Evolutionary conservation across 148 eudicot genomes (phyloP).

Genomic region (Cornus florida): DNA sequence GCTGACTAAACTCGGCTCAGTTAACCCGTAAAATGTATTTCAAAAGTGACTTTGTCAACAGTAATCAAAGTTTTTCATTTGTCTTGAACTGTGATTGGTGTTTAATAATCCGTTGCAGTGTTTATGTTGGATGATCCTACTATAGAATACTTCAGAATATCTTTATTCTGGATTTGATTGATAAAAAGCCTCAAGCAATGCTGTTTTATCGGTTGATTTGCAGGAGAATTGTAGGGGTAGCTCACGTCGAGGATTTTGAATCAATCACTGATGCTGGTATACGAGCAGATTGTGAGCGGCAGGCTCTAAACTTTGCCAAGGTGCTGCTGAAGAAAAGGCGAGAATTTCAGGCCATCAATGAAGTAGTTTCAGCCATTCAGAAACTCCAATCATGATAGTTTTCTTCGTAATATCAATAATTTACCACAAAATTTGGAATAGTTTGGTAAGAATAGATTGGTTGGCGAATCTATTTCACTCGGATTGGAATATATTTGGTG

Average conservation of each 20-base stretch:
- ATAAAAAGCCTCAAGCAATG: background rate
- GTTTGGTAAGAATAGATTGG: background rate
- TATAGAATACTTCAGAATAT: background rate
- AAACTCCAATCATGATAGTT: constrained; percentile 17
- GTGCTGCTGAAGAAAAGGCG: constrained; percentile 64
- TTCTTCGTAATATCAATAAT: too few species aligned
- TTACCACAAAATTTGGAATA: too few species aligned
- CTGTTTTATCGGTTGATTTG: constrained; percentile 5
- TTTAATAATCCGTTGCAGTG: too few species aligned
- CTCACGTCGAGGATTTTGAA: constrained; percentile 94
- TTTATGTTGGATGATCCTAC: background rate
- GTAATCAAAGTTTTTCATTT: background rate
- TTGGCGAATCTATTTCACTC: background rate
- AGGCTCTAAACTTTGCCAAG: constrained; percentile 84
- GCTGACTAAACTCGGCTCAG: background rate
- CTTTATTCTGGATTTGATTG: background rate
- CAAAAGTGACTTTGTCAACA: background rate
- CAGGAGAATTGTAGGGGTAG: constrained; percentile 97
- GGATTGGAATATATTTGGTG: background rate
- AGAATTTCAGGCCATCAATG: constrained; percentile 47
- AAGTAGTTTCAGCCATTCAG: constrained; percentile 58
- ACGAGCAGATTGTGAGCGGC: constrained; percentile 81
- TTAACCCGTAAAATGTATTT: background rate
- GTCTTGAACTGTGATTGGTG: too few species aligned
- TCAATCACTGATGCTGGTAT: constrained; percentile 54